These are phyloP conservation scores for Toxicodendron radicans DNA, from an alignment of 345 rosid species.

Conservation along the genomic window DNA sequence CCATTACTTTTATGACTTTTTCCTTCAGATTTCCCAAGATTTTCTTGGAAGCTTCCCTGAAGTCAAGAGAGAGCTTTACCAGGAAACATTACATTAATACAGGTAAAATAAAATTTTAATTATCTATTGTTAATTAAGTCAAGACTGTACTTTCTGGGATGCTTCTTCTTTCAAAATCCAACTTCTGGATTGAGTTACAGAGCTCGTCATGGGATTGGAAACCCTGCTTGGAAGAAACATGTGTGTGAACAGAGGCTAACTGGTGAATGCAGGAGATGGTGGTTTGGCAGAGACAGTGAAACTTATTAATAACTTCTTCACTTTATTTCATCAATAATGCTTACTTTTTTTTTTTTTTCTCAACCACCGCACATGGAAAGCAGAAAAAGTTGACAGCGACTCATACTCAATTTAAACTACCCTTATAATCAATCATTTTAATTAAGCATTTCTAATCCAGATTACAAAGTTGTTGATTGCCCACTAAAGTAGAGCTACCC, in stretches of 20 bases:
- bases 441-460: neutral
- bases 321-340: constrained; percentile 23
- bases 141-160: neutral
- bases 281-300: neutral
- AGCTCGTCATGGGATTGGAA: neutral
- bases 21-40: neutral
- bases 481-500: neutral
- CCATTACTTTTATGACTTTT: no score
- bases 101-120: no score
- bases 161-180: neutral
- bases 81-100: no score
- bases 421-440: neutral
- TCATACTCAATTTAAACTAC: constrained; percentile 9
- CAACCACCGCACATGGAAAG: constrained; percentile 43
- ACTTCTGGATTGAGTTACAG: neutral
- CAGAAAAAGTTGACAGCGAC: constrained; percentile 24
- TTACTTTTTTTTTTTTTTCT: constrained; percentile 13
- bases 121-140: no score
- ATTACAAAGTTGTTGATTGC: neutral
- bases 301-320: neutral
- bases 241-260: no score
- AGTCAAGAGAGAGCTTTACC: no score
- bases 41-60: neutral
- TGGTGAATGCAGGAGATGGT: neutral
- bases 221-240: no score